Base-by-base conservation (phyloP, 2,329 filamentous ascomycete species). In the Aspergillus udagawae region DNA sequence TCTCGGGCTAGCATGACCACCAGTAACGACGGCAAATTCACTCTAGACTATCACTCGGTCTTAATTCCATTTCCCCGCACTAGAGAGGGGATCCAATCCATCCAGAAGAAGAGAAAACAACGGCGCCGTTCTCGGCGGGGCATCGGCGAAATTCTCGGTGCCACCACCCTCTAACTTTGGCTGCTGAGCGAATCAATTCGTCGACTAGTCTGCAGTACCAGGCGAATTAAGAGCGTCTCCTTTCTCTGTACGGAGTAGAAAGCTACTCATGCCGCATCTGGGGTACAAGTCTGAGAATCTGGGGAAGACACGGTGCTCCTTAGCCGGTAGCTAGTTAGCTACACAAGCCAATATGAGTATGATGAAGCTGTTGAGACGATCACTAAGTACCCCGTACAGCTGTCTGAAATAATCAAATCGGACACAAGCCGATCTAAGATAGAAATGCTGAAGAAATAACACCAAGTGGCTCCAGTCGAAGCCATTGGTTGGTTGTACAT, bases 131-230 rank as follows among this genome's bases (percentile, higher is more conserved):
- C 45, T 65, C 62, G 65, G 65, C 51, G 63, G 63, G 63, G 60
- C 58, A 47, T 61, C 63, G 65, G 65, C 60, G 65, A 67, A 67
- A 65, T 64, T 67, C 51, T 67, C 65, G 65, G 65, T 38, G 32
- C 32, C 32, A 38, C 32, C 32, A 38, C 14, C 5, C 14, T 38
- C 32, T 17, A 38, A 38, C 14, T 38, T 17, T 38, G 14, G 29
- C 32, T 38, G 32, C 32, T 17, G 5, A 17, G 32, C 32, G 14
- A 38, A 17, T 38, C 6, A 17, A 17, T 38, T 38, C 4, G 14
- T 38, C 14, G 32, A 35, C 14, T 17, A 2, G 0, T 29, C 28
- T 28, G 28, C 10, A 32, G 10, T 32, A 14, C 4, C 14, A 38
- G 32, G 32, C 32, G 32, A 5, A 38, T 38, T 6, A 17, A 9